phyloP scores from a whole-genome alignment of 2,329 filamentous ascomycete species.

The Myriangium duriaei region DNA sequence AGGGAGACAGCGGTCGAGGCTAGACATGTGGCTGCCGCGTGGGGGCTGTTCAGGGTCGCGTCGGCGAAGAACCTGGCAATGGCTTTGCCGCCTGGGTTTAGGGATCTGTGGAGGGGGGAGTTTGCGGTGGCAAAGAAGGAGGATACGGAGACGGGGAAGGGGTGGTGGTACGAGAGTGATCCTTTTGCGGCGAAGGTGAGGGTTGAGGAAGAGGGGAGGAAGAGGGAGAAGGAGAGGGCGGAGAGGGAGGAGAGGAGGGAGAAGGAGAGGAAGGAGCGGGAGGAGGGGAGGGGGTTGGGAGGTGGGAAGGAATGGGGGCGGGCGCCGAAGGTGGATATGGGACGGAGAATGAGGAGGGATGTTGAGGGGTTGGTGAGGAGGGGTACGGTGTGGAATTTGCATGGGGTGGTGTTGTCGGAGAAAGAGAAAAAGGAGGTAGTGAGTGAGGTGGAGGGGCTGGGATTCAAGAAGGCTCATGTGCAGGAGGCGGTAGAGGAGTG shows the following conservation, averaged over 20 bases:
- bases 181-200: constrained; percentile 75
- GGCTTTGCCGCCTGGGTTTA: constrained; percentile 83
- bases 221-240: constrained; percentile 65
- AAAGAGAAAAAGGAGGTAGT: constrained; percentile 48
- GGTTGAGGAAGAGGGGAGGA: constrained; percentile 62
- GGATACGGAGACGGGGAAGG: constrained; percentile 63
- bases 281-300: constrained; percentile 29
- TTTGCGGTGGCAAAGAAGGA: constrained; percentile 72
- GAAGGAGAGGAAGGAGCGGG: constrained; percentile 50
- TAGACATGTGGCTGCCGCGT: constrained; percentile 83
- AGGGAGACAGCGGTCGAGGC: constrained; percentile 79
- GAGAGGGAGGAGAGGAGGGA: constrained; percentile 48
- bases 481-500: constrained; percentile 79
- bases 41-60: constrained; percentile 79
- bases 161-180: constrained; percentile 91
- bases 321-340: constrained; percentile 88
- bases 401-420: constrained; percentile 53
- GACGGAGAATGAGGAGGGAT: constrained; percentile 61
- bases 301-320: constrained; percentile 59
- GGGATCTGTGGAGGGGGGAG: constrained; percentile 76
- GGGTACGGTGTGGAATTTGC: constrained; percentile 77
- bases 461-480: constrained; percentile 79
- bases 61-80: constrained; percentile 95
- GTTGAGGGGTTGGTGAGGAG: constrained; percentile 69
- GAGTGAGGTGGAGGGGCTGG: constrained; percentile 63